Evolutionary conservation across 192 early-diverging fungal genomes (phyloP), one percentile per base, ranked within the genome.

Genomic region (Haplosporangium gracile): DNA sequence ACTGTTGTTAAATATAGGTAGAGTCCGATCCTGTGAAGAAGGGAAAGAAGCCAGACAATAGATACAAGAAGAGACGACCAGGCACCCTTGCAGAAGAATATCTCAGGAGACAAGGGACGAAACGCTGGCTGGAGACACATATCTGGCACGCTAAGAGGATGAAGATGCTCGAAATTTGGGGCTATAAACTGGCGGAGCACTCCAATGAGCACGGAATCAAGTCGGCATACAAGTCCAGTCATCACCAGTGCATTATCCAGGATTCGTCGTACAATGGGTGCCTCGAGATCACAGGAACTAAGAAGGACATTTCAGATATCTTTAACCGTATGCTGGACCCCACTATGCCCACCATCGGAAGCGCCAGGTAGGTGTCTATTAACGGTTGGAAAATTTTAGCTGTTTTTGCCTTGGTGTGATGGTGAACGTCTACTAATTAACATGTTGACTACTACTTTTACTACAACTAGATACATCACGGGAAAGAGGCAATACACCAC

Each of bases 141-240:
- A 92, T 98, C 36, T 99, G 99, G 99, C 98, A 99, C 83, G 94
- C 97, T 18, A 99, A 99, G 87, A 92, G 99, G 77, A 97, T 99
- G 96, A 95, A 96, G 70, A 99, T 99, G 97, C 85, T 75, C 47
- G 91, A 96, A 73, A 80, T 91, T 24, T 98, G 97, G 97, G 96
- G 97, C 1, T 94, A 93, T 79, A 91, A 93, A 80, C 70, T 97
- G 55, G 94, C 97, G 20, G 91, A 94, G 42, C 92, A 95, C 72
- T 96, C 97, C 24, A 97, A 96, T 86, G 96, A 96, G 70, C 97
- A 98, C 85, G 95, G 94, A 79, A 91, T 93, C 29, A 91, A 94
- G 36, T 93, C 96, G 3, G 90, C 91, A 10, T 96, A 95, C 85
- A 89, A 96, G 24, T 95, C 97, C 0, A 93, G 92, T 45, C 94